A percentile compares a stretch with the other conserved stretches of the same genome.
Conservation (phyloP, 768 basidiomycete genomes). For the Tubosaeta sp. region DNA sequence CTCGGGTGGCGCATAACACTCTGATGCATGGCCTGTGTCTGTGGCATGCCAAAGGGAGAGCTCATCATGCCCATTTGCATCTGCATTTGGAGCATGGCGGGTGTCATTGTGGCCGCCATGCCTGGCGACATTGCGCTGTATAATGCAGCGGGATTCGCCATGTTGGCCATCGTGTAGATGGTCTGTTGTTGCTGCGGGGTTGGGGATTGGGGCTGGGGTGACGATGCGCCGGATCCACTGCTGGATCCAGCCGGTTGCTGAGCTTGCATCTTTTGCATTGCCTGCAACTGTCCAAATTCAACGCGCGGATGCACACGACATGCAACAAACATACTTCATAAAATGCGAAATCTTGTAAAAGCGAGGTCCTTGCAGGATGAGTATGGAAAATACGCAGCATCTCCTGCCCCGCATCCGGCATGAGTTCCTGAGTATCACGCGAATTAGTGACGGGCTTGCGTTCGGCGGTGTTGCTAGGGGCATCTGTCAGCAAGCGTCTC, state of each 20-base stretch:
- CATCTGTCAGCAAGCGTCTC: slow-evolving; percentile 10
- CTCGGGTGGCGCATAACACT: slow-evolving; percentile 82
- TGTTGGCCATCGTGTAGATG: slow-evolving; percentile 40
- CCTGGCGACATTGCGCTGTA: slow-evolving; percentile 30
- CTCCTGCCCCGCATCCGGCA: slow-evolving; percentile 94
- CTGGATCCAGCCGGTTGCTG: slow-evolving; percentile 28
- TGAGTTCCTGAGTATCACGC: slow-evolving; percentile 93
- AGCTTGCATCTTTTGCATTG: slow-evolving; percentile 66
- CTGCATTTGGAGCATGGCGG: slow-evolving; percentile 41
- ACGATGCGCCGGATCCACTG: slow-evolving; percentile 24
- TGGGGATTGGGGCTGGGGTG: slow-evolving; percentile 38
- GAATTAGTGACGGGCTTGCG: slow-evolving; percentile 98
- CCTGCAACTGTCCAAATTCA: slow-evolving; percentile 56
- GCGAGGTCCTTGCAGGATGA: slow-evolving; percentile 88
- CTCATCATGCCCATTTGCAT: slow-evolving; percentile 47
- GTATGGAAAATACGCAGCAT: slow-evolving; percentile 95
- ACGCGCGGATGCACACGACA: not conserved
- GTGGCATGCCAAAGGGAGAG: slow-evolving; percentile 47
- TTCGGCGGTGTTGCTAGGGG: slow-evolving; percentile 86
- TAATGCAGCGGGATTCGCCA: slow-evolving; percentile 44
- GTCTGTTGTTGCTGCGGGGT: slow-evolving; percentile 44
- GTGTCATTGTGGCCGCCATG: slow-evolving; percentile 28
- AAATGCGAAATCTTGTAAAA: slow-evolving; percentile 90
- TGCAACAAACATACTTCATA: slow-evolving; percentile 60
- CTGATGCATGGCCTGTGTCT: slow-evolving; percentile 76